phyloP scores from a whole-genome alignment of 2,329 filamentous ascomycete genomes.

The Atkinsonella hypoxylon region DNA sequence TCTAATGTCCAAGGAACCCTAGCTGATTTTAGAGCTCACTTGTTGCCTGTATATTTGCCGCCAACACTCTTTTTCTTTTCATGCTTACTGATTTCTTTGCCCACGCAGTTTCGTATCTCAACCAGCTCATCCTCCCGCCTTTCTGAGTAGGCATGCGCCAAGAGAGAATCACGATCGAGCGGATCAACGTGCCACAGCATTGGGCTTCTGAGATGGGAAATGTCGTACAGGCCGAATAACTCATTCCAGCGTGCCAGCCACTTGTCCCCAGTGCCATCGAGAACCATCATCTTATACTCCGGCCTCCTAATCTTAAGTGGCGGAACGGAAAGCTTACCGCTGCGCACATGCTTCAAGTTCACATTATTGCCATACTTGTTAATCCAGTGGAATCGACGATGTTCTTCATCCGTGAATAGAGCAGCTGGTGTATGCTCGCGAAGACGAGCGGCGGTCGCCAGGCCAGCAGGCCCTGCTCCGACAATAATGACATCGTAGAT shows the following conservation, averaged over 20 bases:
- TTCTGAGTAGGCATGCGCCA: slow-evolving; percentile 54
- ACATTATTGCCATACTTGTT: slow-evolving; percentile 50
- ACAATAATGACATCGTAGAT: slow-evolving; percentile 59
- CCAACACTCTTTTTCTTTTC: slow-evolving; percentile 49
- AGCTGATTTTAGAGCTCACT: slow-evolving; percentile 16
- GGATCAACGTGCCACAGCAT: slow-evolving; percentile 80
- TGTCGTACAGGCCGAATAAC: slow-evolving; percentile 56
- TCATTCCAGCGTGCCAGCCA: slow-evolving; percentile 65
- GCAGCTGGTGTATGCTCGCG: slow-evolving; percentile 63
- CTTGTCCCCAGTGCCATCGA: slow-evolving; percentile 49
- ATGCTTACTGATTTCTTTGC: slow-evolving; percentile 72
- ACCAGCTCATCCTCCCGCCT: slow-evolving; percentile 50
- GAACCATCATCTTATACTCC: slow-evolving; percentile 41
- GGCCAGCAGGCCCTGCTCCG: slow-evolving; percentile 63
- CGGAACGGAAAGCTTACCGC: slow-evolving; percentile 17
- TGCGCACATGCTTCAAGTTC: slow-evolving; percentile 37
- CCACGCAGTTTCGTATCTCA: slow-evolving; percentile 63
- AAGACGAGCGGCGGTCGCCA: slow-evolving; percentile 61
- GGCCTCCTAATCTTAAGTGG: slow-evolving; percentile 8
- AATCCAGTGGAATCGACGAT: slow-evolving; percentile 71
- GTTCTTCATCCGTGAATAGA: slow-evolving; percentile 73
- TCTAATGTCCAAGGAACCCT: no score
- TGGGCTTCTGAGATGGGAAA: slow-evolving; percentile 61
- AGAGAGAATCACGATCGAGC: slow-evolving; percentile 57
- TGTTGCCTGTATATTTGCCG: slow-evolving; percentile 25